Evolutionary conservation across 352 stramenopile genomes (phyloP), one percentile per base, ranked within the genome.

Genomic region (Stramenopiles sp.): DNA sequence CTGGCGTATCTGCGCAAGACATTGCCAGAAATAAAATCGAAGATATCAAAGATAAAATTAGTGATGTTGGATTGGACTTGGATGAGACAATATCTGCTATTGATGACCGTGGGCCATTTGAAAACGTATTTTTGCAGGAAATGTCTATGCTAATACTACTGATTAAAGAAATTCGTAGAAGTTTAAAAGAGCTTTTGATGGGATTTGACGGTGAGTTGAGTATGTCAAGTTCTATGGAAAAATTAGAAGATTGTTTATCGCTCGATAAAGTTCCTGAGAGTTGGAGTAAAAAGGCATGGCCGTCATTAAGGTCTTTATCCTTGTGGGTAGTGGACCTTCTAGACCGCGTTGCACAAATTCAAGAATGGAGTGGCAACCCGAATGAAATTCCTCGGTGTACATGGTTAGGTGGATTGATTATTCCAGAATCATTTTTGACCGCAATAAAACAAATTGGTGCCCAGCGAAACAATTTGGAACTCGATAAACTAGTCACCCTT

Each of bases 61-160:
- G 91, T 1, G 96, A 99, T 81, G 98, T 98, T 86, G 95, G 93
- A 81, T 98, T 98, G 83, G 95, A 99, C 82, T 92, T 95, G 7
- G 95, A 98, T 82, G 95, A 99, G 67, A 94, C 99, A 76, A 84
- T 89, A 1, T 89, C 92, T 39, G 92, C 86, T 39, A 83, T 99
- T 0, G 95, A 99, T 84, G 95, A 98, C 82, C 89, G 93, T 81
- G 87, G 95, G 80, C 84, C 96, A 89, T 96, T 96, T 84, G 92
- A 97, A 86, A 98, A 98, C 86, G 94, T 97, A 30, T 98, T 99
- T 82, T 89, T 98, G 22, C 95, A 98, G 86, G 95, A 99, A 88
- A 97, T 95, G 84, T 94, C 98, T 82, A 89, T 95, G n/a, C 97
- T 98, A 86, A 98, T 98, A 85, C 91, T 89, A 0, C 86, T 99